Percentiles rank a stretch among this genome's conserved stretches.
Evolutionary conservation across 2,329 filamentous ascomycete genomes (phyloP).

Genomic region (Trichoderma endophyticum): DNA sequence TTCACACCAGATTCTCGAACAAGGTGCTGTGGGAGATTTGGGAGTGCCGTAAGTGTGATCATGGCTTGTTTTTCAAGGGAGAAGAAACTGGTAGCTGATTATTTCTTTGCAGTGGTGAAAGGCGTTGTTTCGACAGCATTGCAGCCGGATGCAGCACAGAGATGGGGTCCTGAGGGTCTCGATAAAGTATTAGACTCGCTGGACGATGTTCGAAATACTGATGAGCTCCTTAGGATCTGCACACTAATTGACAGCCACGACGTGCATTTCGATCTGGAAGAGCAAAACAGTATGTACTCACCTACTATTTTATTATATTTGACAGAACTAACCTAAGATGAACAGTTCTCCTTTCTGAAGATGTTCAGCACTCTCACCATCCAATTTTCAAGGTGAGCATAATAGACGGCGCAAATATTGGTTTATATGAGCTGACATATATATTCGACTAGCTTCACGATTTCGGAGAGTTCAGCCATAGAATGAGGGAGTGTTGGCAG

Average conservation of each 20-base stretch:
- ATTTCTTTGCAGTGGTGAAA: slow-evolving; percentile 24
- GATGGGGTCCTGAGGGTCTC: background rate
- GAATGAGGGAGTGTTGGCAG: slow-evolving; percentile 24
- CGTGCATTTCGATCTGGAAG: slow-evolving; percentile 32
- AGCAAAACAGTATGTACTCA: slow-evolving; percentile 27
- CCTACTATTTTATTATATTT: background rate
- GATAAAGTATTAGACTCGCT: slow-evolving; percentile 1
- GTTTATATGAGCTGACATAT: background rate
- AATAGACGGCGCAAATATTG: background rate
- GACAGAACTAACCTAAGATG: slow-evolving; percentile 3
- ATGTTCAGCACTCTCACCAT: slow-evolving; percentile 19
- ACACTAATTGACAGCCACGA: slow-evolving; percentile 25
- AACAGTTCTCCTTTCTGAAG: slow-evolving; percentile 26
- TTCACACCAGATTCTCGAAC: slow-evolving; percentile 18
- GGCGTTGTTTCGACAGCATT: slow-evolving; percentile 30
- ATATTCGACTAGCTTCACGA: slow-evolving; percentile 26
- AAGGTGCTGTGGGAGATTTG: slow-evolving; percentile 31
- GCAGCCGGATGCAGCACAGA: slow-evolving; percentile 17
- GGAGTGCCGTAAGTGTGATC: slow-evolving; percentile 28
- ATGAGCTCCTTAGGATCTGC: background rate
- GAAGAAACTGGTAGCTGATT: slow-evolving; percentile 10
- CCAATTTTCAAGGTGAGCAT: slow-evolving; percentile 28
- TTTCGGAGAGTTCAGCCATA: slow-evolving; percentile 26
- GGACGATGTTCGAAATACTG: background rate
- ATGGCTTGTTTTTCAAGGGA: background rate